Conservation (phyloP, 495 filamentous ascomycete genomes). For the Cercophora sp. region DNA sequence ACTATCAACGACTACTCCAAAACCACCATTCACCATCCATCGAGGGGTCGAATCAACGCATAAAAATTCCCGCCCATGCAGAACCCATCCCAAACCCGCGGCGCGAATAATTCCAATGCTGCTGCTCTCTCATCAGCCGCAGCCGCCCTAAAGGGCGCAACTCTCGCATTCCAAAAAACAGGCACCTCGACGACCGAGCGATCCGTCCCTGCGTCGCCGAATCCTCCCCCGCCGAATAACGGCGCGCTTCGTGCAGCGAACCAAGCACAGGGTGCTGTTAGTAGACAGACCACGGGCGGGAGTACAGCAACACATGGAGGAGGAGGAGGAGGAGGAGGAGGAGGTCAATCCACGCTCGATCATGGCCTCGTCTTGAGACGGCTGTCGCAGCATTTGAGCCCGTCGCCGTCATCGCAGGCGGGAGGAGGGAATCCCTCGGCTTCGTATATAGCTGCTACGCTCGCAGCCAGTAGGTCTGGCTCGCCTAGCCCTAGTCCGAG, state of each 20-base stretch:
- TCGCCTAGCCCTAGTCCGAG: slow-evolving; percentile 36
- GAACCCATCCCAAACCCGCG: slow-evolving; percentile 10
- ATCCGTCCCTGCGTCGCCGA: slow-evolving; percentile 15
- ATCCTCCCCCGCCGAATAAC: slow-evolving; percentile 19
- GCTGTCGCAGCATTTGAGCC: neutral
- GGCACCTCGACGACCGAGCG: slow-evolving; percentile 1
- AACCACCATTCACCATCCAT: too few relatives aligned
- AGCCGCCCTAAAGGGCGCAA: slow-evolving; percentile 43
- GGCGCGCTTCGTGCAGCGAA: slow-evolving; percentile 51
- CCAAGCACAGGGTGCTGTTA: slow-evolving; percentile 22
- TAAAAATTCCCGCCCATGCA: too few relatives aligned
- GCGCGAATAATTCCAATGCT: neutral
- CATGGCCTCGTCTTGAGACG: slow-evolving; percentile 9
- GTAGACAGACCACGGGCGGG: slow-evolving; percentile 16
- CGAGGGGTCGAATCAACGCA: too few relatives aligned
- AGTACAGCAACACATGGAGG: too few relatives aligned
- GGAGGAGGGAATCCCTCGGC: slow-evolving; percentile 40
- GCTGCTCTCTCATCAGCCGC: neutral
- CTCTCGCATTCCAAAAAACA: slow-evolving; percentile 38
- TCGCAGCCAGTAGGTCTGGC: slow-evolving; percentile 51
- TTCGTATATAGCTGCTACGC: slow-evolving; percentile 53
- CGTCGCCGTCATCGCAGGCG: too few relatives aligned
- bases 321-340: too few relatives aligned
- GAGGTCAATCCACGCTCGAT: too few relatives aligned
- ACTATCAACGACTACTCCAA: too few relatives aligned